phyloP scores from a whole-genome alignment of 2,329 filamentous ascomycete genomes.

The Phyllosticta ampelicida region DNA sequence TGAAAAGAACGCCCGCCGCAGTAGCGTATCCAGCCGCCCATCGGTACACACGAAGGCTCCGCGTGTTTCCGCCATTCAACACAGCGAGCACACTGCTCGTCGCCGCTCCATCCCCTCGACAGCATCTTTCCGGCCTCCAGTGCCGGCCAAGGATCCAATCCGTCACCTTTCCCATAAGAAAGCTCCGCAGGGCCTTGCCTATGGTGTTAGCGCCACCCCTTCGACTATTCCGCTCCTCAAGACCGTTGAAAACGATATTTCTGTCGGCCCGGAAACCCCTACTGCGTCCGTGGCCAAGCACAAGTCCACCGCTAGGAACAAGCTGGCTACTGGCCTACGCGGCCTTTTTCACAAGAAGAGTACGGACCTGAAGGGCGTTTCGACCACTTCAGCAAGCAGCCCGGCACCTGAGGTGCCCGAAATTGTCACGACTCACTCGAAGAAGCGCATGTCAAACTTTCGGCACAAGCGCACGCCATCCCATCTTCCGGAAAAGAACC shows the following conservation, averaged over 20 bases:
- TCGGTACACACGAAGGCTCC: background rate
- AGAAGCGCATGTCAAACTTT: background rate
- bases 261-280: background rate
- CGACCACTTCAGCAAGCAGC: background rate
- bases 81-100: background rate
- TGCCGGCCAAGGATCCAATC: slow-evolving; percentile 1
- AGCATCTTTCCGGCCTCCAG: slow-evolving; percentile 1
- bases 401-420: background rate
- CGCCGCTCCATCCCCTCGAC: background rate
- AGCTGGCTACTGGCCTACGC: slow-evolving; percentile 6
- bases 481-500: slow-evolving; percentile 13
- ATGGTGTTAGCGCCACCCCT: background rate
- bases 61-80: background rate
- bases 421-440: background rate
- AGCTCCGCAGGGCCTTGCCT: slow-evolving; percentile 1
- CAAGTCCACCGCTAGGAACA: background rate
- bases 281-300: background rate
- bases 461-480: background rate
- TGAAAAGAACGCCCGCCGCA: background rate
- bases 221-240: slow-evolving; percentile 3
- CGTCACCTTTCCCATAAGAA: background rate
- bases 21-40: background rate
- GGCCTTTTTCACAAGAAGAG: slow-evolving; percentile 6
- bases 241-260: background rate
- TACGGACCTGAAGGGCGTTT: background rate